Percentiles rank a stretch among this genome's conserved stretches.
Conservation (phyloP, 495 filamentous ascomycete genomes). For the Xylaria flabelliformis region DNA sequence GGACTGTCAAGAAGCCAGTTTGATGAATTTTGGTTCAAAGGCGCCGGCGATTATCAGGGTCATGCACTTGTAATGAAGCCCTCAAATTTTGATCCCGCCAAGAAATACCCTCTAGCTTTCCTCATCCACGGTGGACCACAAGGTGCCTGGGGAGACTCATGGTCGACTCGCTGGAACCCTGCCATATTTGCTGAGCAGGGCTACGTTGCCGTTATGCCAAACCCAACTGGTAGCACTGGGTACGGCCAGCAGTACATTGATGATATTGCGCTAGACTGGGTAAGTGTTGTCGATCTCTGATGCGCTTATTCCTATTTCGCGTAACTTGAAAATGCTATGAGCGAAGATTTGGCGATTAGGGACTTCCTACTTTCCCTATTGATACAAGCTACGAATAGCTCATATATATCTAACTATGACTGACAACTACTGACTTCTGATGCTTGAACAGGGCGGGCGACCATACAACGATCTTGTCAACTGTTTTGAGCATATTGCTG, state of each 20-base stretch:
- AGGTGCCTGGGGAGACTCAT: constrained; percentile 80
- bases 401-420: neutral
- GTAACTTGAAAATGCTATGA: neutral
- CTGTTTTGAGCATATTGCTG: constrained; percentile 76
- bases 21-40: constrained; percentile 73
- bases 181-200: constrained; percentile 91
- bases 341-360: neutral
- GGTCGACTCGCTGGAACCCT: constrained; percentile 92
- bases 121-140: constrained; percentile 91
- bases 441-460: constrained; percentile 57
- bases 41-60: constrained; percentile 60
- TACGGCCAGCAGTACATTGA: constrained; percentile 84
- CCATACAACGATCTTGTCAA: constrained; percentile 84
- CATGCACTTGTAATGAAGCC: constrained; percentile 85
- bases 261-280: constrained; percentile 76
- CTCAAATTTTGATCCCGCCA: constrained; percentile 70
- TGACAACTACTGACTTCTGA: neutral
- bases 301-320: neutral
- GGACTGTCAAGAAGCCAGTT: constrained; percentile 67
- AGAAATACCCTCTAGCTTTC: constrained; percentile 83
- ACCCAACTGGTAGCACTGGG: constrained; percentile 85
- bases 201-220: constrained; percentile 85
- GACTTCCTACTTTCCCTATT: neutral
- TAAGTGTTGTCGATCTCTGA: neutral
- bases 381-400: neutral